phyloP scores from a whole-genome alignment of 352 stramenopile genomes.

The Pythium monospermum region DNA sequence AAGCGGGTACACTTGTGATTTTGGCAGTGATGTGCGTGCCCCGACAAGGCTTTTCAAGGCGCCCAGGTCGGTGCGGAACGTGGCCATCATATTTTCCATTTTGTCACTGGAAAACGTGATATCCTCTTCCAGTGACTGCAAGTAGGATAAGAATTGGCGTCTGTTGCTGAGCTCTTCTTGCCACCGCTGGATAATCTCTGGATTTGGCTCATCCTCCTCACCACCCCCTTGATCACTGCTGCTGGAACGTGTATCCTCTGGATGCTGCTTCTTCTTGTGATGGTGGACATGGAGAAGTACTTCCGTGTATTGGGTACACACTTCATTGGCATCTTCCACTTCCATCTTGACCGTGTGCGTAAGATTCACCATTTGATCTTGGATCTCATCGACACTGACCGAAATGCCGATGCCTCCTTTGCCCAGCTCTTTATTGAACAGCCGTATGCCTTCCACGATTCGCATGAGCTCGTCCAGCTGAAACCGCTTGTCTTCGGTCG shows the following conservation, averaged over 20 bases:
- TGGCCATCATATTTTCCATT: constrained; percentile 60
- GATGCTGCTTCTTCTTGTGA: constrained; percentile 30
- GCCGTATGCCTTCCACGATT: constrained; percentile 90
- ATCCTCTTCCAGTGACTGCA: constrained; percentile 91
- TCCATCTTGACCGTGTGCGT: constrained; percentile 50
- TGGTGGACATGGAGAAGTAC: constrained; percentile 76
- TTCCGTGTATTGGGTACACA: constrained; percentile 78
- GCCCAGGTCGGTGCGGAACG: constrained; percentile 61
- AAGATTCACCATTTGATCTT: constrained; percentile 44
- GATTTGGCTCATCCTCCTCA: constrained; percentile 13
- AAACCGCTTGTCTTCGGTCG: constrained; percentile 84
- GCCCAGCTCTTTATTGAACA: constrained; percentile 91
- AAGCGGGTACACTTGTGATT: constrained; percentile 92
- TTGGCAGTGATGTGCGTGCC: constrained; percentile 83
- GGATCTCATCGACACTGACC: constrained; percentile 50
- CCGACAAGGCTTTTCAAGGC: constrained; percentile 83
- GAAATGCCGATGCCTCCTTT: constrained; percentile 83
- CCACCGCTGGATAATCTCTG: constrained; percentile 67
- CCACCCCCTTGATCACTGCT: too few species aligned
- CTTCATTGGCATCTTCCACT: constrained; percentile 56
- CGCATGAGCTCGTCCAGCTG: constrained; percentile 89
- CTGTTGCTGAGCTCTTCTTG: constrained; percentile 91
- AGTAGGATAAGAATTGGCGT: constrained; percentile 88
- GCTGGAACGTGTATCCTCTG: too few species aligned
- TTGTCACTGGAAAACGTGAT: constrained; percentile 80